These are phyloP conservation scores for Microstegium vimineum DNA, from an alignment of 176 grass and related monocot genomes.

Conservation along the genomic window DNA sequence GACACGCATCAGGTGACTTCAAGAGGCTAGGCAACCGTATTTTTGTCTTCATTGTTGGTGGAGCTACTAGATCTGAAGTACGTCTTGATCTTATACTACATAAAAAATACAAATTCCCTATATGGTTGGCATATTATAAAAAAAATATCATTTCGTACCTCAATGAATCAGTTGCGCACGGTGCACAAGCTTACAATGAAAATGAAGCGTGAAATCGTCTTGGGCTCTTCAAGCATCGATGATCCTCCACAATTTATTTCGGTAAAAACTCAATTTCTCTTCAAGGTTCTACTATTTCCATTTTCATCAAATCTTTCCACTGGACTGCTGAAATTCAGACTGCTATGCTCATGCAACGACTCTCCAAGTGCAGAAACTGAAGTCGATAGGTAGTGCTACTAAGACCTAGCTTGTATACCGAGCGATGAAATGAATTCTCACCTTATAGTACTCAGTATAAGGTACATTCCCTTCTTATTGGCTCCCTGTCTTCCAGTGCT, in stretches of 20 bases:
- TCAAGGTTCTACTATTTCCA: background rate
- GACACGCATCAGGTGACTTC: constrained; percentile 68
- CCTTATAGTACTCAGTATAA: background rate
- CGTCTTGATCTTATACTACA: background rate
- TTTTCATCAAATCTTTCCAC: background rate
- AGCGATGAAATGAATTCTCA: background rate
- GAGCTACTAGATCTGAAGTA: constrained; percentile 97
- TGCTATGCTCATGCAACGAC: background rate
- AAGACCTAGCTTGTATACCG: constrained; percentile 26
- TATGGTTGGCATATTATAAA: background rate
- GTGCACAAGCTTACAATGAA: constrained; percentile 83
- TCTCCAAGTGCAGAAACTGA: constrained; percentile 71
- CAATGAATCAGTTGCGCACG: constrained; percentile 55
- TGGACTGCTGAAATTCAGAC: background rate
- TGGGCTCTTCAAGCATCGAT: constrained; percentile 80
- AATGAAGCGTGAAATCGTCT: constrained; percentile 77
- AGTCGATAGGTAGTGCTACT: constrained; percentile 48
- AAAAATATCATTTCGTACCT: constrained; percentile 9
- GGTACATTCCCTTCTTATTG: background rate
- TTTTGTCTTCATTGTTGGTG: constrained; percentile 90
- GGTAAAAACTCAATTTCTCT: constrained; percentile 31
- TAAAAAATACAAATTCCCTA: background rate
- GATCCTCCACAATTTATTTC: constrained; percentile 79
- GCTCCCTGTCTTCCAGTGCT: background rate
- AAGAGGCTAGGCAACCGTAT: constrained; percentile 93